Evolutionary conservation across 1,139 yeast species (phyloP).

Genomic region (Geotrichum australiense): DNA sequence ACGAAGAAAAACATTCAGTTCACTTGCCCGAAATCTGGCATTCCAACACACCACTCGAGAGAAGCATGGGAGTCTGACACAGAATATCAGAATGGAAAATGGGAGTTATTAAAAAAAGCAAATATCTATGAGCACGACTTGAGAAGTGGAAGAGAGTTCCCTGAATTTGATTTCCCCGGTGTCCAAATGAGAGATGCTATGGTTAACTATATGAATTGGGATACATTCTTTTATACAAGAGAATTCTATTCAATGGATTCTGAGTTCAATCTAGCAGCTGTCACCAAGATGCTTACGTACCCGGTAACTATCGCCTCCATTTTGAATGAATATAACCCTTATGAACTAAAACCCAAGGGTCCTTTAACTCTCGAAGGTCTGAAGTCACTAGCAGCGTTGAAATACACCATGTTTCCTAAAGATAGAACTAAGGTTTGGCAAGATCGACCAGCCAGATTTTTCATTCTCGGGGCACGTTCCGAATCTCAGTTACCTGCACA

Average conservation of each 20-base stretch:
- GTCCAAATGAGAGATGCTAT: slow-evolving; percentile 69
- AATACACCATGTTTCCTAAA: slow-evolving; percentile 80
- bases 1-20: slow-evolving; percentile 72
- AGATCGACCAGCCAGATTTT: slow-evolving; percentile 84
- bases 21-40: slow-evolving; percentile 90
- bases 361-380: slow-evolving; percentile 88
- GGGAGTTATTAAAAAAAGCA: slow-evolving; percentile 73
- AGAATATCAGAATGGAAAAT: slow-evolving; percentile 64
- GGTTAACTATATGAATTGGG: slow-evolving; percentile 84
- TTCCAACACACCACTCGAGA: slow-evolving; percentile 88
- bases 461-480: slow-evolving; percentile 85
- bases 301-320: slow-evolving; percentile 85
- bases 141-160: slow-evolving; percentile 87
- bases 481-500: slow-evolving; percentile 92
- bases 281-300: slow-evolving; percentile 87
- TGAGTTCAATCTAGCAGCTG: slow-evolving; percentile 91
- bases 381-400: slow-evolving; percentile 82
- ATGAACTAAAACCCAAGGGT: slow-evolving; percentile 71
- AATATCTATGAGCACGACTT: slow-evolving; percentile 92
- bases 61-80: slow-evolving; percentile 84
- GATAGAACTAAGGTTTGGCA: slow-evolving; percentile 48
- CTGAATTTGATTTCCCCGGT: slow-evolving; percentile 90
- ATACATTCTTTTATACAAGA: slow-evolving; percentile 85
- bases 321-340: slow-evolving; percentile 81
- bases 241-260: slow-evolving; percentile 94